Evolutionary conservation across 345 rosid species (phyloP).

Genomic region (Passiflora organensis): DNA sequence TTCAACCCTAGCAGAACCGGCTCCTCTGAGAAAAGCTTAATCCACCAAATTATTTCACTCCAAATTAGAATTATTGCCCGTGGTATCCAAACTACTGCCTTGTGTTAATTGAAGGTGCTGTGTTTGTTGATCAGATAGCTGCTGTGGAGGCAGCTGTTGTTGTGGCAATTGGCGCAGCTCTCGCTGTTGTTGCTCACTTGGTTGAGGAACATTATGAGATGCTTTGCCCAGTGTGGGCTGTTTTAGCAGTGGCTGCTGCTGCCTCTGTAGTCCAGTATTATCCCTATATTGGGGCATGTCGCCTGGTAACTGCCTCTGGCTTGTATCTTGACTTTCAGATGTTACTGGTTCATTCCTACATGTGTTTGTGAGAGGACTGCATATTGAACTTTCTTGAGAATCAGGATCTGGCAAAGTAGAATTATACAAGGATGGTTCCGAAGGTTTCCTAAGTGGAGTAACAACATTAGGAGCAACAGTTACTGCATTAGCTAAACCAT

Average conservation of each 20-base stretch:
- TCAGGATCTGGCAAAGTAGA: slow-evolving; percentile 35
- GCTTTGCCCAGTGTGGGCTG: slow-evolving; percentile 37
- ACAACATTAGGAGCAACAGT: too few species aligned
- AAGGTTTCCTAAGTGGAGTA: slow-evolving; percentile 46
- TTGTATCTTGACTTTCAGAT: slow-evolving; percentile 42
- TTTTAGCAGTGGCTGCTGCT: slow-evolving; percentile 40
- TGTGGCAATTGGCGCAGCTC: slow-evolving; percentile 29
- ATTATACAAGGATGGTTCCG: slow-evolving; percentile 48
- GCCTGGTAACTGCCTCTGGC: slow-evolving; percentile 60
- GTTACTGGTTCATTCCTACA: slow-evolving; percentile 45
- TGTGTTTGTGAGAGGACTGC: slow-evolving; percentile 36
- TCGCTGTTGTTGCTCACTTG: slow-evolving; percentile 38
- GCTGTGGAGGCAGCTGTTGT: slow-evolving; percentile 31
- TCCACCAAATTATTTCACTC: slow-evolving; percentile 48
- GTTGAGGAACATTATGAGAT: slow-evolving; percentile 46
- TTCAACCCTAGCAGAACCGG: slow-evolving; percentile 41
- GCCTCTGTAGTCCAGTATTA: slow-evolving; percentile 42
- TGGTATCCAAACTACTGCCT: slow-evolving; percentile 50
- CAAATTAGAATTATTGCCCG: slow-evolving; percentile 55
- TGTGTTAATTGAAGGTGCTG: slow-evolving; percentile 58
- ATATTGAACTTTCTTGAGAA: slow-evolving; percentile 40
- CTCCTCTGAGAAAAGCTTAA: slow-evolving; percentile 40
- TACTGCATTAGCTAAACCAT: slow-evolving; percentile 37
- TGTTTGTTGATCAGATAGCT: slow-evolving; percentile 50
- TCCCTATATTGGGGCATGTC: slow-evolving; percentile 42